A percentile compares a stretch with the other conserved stretches of the same genome.
Conservation (phyloP, 176 grass and related monocot species). For the Zoysia pacifica region DNA sequence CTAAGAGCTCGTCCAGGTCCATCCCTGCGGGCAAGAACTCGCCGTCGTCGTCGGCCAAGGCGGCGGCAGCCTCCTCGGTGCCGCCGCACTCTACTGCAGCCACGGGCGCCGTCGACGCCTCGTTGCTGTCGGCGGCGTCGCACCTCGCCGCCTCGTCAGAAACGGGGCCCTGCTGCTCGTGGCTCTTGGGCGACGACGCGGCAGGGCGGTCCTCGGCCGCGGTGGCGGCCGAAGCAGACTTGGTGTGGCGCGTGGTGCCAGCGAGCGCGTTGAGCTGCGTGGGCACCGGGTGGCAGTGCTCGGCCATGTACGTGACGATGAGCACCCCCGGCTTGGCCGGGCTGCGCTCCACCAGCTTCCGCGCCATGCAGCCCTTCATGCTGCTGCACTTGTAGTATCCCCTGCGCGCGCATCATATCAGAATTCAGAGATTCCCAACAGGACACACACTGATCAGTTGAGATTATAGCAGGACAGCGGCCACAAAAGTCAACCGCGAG, state of each 20-base stretch:
- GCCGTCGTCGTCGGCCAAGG: slow-evolving; percentile 32
- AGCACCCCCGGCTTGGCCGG: slow-evolving; percentile 67
- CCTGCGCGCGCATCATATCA: slow-evolving; percentile 32
- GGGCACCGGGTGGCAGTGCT: slow-evolving; percentile 88
- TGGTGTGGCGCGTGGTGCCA: slow-evolving; percentile 76
- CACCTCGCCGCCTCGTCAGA: background rate
- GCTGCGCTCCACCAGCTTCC: slow-evolving; percentile 95
- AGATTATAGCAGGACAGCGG: background rate
- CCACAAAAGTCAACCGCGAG: slow-evolving; percentile 1
- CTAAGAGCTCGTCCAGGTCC: slow-evolving; percentile 54
- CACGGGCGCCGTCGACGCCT: background rate
- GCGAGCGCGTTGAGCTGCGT: slow-evolving; percentile 90
- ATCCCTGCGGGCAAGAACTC: slow-evolving; percentile 49
- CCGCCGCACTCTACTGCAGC: background rate
- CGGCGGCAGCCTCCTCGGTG: background rate
- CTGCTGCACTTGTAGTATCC: slow-evolving; percentile 97
- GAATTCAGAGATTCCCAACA: background rate
- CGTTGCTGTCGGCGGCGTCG: slow-evolving; percentile 47
- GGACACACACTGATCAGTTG: background rate
- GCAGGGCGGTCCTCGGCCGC: background rate
- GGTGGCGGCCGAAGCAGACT: background rate
- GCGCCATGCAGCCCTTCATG: slow-evolving; percentile 85
- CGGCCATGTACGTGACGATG: slow-evolving; percentile 85
- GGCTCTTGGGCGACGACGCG: slow-evolving; percentile 20
- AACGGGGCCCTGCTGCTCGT: slow-evolving; percentile 8